These are phyloP conservation scores for Gloeophyllum trabeum DNA, from an alignment of 768 basidiomycete species.

Conservation along the genomic window DNA sequence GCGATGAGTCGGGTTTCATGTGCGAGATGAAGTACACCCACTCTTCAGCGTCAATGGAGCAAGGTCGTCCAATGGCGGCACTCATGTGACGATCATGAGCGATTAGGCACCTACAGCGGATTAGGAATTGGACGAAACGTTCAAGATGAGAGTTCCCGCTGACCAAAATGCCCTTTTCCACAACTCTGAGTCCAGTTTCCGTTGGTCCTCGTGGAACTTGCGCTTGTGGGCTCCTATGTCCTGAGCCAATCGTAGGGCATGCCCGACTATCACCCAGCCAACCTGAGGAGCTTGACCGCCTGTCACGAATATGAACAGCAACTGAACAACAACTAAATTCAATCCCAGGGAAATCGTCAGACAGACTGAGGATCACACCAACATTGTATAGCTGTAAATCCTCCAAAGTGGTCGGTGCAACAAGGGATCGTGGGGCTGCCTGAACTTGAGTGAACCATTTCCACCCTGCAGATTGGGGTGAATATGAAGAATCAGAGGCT, in stretches of 20 bases:
- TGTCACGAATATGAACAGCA: constrained; percentile 48
- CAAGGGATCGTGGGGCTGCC: constrained; percentile 34
- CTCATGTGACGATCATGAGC: too few relatives aligned
- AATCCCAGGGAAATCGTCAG: neutral
- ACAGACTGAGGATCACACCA: constrained; percentile 11
- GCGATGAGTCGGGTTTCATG: neutral
- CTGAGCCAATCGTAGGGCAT: constrained; percentile 26
- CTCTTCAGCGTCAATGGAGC: constrained; percentile 64
- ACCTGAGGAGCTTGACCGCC: constrained; percentile 50
- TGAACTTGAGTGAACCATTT: constrained; percentile 48
- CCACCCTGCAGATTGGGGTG: constrained; percentile 49
- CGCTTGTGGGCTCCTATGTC: constrained; percentile 35
- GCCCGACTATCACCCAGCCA: constrained; percentile 41
- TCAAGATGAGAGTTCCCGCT: too few relatives aligned
- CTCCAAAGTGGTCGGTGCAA: constrained; percentile 40
- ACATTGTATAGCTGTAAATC: constrained; percentile 57
- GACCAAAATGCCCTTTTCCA: constrained; percentile 48
- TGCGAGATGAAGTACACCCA: constrained; percentile 18
- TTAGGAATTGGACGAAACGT: too few relatives aligned
- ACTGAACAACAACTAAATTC: neutral
- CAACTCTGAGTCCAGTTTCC: constrained; percentile 41
- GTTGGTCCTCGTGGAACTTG: constrained; percentile 18
- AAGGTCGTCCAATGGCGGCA: constrained; percentile 50
- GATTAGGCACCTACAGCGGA: too few relatives aligned
- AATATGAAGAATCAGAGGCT: constrained; percentile 6